Evolutionary conservation across 2,329 filamentous ascomycete genomes (phyloP).

Genomic region (Xylaria sp.): DNA sequence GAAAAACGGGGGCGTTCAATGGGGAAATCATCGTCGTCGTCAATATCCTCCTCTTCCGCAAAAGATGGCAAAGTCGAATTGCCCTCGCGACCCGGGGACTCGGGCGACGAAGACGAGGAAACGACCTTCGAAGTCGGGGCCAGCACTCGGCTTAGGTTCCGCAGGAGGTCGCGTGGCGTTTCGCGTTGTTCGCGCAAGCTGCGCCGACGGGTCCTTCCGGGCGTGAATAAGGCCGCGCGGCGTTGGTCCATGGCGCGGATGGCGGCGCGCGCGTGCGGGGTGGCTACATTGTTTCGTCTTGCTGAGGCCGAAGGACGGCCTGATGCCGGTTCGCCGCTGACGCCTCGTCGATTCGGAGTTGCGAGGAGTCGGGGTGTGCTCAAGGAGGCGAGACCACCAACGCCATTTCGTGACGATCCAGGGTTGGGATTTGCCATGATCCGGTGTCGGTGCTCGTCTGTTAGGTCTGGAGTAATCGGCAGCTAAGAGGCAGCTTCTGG

Average conservation of each 20-base stretch:
- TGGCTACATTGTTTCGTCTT: slow-evolving; percentile 57
- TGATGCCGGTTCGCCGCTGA: slow-evolving; percentile 54
- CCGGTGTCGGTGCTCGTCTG: slow-evolving; percentile 2
- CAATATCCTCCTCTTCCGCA: slow-evolving; percentile 52
- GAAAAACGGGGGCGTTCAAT: slow-evolving; percentile 64
- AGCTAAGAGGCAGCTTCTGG: slow-evolving; percentile 7
- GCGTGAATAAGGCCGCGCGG: slow-evolving; percentile 69
- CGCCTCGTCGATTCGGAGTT: slow-evolving; percentile 51
- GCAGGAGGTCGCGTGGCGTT: slow-evolving; percentile 51
- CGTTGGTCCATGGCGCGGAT: slow-evolving; percentile 68
- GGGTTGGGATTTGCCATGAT: slow-evolving; percentile 39
- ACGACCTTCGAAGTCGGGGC: slow-evolving; percentile 61
- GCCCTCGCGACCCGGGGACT: slow-evolving; percentile 52
- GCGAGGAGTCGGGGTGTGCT: slow-evolving; percentile 44
- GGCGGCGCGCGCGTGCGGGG: slow-evolving; percentile 71
- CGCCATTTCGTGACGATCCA: slow-evolving; percentile 20
- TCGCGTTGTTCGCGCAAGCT: slow-evolving; percentile 65
- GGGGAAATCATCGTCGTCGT: slow-evolving; percentile 62
- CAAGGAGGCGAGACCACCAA: slow-evolving; percentile 42
- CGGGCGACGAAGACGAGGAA: slow-evolving; percentile 56
- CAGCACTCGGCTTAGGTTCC: slow-evolving; percentile 65
- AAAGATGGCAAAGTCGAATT: slow-evolving; percentile 44
- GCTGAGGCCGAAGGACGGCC: slow-evolving; percentile 60
- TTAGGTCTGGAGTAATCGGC: slow-evolving; percentile 2
- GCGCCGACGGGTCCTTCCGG: slow-evolving; percentile 67